phyloP scores from a whole-genome alignment of 495 filamentous ascomycete genomes.

The Hyphodiscus hymeniophilus region DNA sequence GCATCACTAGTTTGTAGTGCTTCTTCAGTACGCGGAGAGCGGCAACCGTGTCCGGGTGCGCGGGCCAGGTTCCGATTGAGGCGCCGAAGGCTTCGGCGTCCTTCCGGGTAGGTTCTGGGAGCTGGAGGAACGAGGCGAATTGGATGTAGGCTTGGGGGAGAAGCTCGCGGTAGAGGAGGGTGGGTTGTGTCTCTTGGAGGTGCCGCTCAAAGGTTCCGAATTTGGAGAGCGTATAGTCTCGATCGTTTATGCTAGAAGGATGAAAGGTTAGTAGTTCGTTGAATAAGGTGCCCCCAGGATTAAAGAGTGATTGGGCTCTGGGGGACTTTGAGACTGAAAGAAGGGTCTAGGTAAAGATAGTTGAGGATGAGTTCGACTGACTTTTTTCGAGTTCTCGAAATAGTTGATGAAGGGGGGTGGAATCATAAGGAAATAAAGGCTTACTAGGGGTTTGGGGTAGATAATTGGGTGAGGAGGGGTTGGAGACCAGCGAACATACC shows the following conservation, averaged over 20 bases:
- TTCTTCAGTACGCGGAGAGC: slow-evolving; percentile 44
- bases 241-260: slow-evolving; percentile 6
- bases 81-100: slow-evolving; percentile 38
- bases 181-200: slow-evolving; percentile 41
- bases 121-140: slow-evolving; percentile 34
- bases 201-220: slow-evolving; percentile 19
- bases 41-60: slow-evolving; percentile 55
- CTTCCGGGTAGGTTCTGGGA: slow-evolving; percentile 24
- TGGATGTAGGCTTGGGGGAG: slow-evolving; percentile 40
- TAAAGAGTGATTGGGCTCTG: too few species aligned
- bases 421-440: too few species aligned
- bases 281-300: too few species aligned
- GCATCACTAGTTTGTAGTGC: slow-evolving; percentile 58
- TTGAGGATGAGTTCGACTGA: too few species aligned
- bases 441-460: neutral
- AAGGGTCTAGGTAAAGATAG: too few species aligned
- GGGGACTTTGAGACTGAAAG: too few species aligned
- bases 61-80: slow-evolving; percentile 49
- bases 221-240: slow-evolving; percentile 28
- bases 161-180: slow-evolving; percentile 48
- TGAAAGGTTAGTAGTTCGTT: too few species aligned
- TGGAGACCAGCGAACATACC: slow-evolving; percentile 24
- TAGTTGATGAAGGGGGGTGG: too few species aligned
- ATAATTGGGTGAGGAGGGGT: slow-evolving; percentile 3
- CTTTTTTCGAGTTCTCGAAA: too few species aligned